Evolutionary conservation across 805 yeast species (phyloP), one percentile per base, ranked within the genome.

Genomic region (Clavispora carvajalis): DNA sequence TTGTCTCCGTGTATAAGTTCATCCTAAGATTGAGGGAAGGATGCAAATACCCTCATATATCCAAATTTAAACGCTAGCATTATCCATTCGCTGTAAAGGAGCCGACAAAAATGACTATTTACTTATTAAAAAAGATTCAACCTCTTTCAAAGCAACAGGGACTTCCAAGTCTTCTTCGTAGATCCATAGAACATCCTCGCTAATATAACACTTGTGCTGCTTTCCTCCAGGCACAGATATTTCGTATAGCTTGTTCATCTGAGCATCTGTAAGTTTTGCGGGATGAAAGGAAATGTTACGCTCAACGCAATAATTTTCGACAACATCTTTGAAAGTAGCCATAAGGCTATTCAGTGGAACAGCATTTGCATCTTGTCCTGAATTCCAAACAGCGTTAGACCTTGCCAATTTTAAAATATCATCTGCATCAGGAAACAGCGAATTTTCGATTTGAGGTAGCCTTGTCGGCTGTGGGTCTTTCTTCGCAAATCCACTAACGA

Each of bases 151-250:
- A 19, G 39, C 44, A 3, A 73, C 55, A 1, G 85, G 83, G 38
- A 58, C 62, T 54, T 59, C 78, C 4, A 47, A 55, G 2, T 50
- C 62, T 43, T 55, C 51, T 45, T 10, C 40, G 26, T 62, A 57
- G 12, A 76, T 53, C 75, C 78, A 87, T 18, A 88, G 49, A 2
- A 85, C 80, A 48, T 87, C 90, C 34, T 80, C 80, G 25, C 74
- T 73, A 6, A 85, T 69, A 46, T 76, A 85, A 12, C 76, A 67
- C 28, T 29, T 70, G 11, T 70, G 66, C 5, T 49, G 58, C 18
- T 51, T 55, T 7, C 73, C 71, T 5, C 34, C 40, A 0, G 60
- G 51, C 21, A 56, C 50, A 4, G 67, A 55, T 12, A 80, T 56
- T 22, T 63, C 59, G 54, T 67, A 77, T 31, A 79, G 53, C 3